phyloP scores from a whole-genome alignment of 1,139 yeast genomes.

The Yamadazyma membranifaciens region DNA sequence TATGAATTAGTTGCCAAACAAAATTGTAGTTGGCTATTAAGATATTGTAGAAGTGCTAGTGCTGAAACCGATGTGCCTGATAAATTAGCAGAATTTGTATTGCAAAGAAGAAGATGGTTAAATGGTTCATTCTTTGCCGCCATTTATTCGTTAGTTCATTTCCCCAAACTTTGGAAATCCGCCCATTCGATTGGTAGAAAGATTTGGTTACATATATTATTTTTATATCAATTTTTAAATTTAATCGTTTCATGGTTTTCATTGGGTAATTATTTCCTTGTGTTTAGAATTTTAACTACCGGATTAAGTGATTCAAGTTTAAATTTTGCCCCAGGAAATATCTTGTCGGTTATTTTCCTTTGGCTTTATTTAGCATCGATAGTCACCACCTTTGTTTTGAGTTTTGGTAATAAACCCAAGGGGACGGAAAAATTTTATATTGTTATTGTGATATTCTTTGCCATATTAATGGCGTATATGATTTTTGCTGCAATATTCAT shows the following conservation, averaged over 20 bases:
- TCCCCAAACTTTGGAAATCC: constrained; percentile 43
- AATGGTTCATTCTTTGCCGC: constrained; percentile 53
- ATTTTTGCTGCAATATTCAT: constrained; percentile 59
- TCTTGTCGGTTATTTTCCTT: constrained; percentile 74
- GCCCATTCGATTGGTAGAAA: constrained; percentile 43
- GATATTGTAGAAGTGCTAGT: constrained; percentile 46
- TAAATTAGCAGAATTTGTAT: constrained; percentile 42
- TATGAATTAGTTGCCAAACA: constrained; percentile 47
- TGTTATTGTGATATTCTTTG: constrained; percentile 85
- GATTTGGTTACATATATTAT: constrained; percentile 42
- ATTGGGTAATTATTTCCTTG: constrained; percentile 75
- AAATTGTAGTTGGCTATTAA: constrained; percentile 44
- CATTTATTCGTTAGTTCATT: constrained; percentile 45
- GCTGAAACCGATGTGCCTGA: constrained; percentile 55
- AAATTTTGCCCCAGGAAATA: constrained; percentile 64
- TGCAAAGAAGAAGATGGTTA: constrained; percentile 52
- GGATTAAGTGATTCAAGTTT: constrained; percentile 55
- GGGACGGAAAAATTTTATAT: constrained; percentile 85
- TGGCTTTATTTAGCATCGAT: constrained; percentile 89
- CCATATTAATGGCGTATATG: constrained; percentile 88
- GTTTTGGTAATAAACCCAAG: constrained; percentile 92
- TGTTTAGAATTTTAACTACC: constrained; percentile 73
- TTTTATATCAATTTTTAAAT: constrained; percentile 42
- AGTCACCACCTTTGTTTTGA: constrained; percentile 86
- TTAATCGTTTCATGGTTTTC: constrained; percentile 74